Evolutionary conservation across 2,329 filamentous ascomycete species (phyloP).

Genomic region (Polytolypa hystricis): DNA sequence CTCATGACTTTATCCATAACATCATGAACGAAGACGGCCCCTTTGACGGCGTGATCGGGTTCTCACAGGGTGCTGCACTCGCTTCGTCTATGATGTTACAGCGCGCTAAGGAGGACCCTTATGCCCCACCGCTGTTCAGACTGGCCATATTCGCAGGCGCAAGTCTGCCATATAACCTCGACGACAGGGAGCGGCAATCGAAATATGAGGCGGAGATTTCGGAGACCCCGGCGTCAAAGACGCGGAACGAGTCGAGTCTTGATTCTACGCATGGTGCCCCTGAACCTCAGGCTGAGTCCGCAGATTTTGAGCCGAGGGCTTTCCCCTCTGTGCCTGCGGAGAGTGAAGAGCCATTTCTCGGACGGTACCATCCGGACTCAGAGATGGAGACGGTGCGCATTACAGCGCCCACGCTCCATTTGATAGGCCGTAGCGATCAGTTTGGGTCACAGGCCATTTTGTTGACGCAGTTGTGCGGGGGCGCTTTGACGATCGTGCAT

Average conservation of each 20-base stretch:
- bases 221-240: neutral
- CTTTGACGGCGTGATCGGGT: conserved; percentile 61
- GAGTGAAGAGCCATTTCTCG: neutral
- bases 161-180: conserved; percentile 3
- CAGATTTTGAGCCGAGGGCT: neutral
- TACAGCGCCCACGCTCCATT: conserved; percentile 1
- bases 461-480: conserved; percentile 1
- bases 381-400: neutral
- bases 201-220: neutral
- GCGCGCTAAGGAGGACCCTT: conserved; percentile 1
- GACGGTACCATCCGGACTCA: conserved; percentile 1
- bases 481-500: neutral
- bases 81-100: conserved; percentile 1
- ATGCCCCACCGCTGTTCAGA: conserved; percentile 1
- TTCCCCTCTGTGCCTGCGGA: neutral
- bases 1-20: conserved; percentile 1
- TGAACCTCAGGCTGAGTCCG: neutral
- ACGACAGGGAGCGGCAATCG: neutral
- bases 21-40: conserved; percentile 36
- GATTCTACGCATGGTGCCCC: no score
- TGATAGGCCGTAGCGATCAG: conserved; percentile 2
- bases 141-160: conserved; percentile 2
- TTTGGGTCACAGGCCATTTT: neutral
- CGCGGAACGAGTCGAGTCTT: no score
- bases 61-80: conserved; percentile 59